A percentile compares a stretch with the other conserved stretches of the same genome.
phyloP scores from a whole-genome alignment of 1,284 basidiomycete species.

The Caloboletus inedulis region DNA sequence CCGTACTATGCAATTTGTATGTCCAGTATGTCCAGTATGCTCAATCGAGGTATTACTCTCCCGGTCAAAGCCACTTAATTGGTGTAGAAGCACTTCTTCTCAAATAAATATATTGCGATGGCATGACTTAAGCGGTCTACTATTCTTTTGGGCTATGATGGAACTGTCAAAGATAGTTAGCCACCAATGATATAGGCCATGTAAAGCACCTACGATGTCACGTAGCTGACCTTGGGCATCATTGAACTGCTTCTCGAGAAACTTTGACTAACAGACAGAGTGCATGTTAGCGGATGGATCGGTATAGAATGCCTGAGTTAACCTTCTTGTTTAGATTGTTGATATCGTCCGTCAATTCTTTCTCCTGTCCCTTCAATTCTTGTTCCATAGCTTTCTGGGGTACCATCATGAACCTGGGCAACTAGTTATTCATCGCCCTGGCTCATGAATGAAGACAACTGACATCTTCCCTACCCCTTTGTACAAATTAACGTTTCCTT shows the following conservation, averaged over 20 bases:
- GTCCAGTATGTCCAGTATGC: neutral
- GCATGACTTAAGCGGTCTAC: constrained; percentile 18
- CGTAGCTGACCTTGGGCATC: constrained; percentile 83
- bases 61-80: constrained; percentile 1
- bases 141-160: constrained; percentile 57
- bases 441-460: constrained; percentile 26
- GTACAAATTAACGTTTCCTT: constrained; percentile 74
- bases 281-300: constrained; percentile 3
- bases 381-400: constrained; percentile 76
- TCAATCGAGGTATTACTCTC: neutral
- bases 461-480: constrained; percentile 93
- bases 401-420: constrained; percentile 81
- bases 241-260: constrained; percentile 86
- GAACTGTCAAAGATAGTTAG: constrained; percentile 42
- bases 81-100: neutral
- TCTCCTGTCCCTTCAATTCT: constrained; percentile 72
- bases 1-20: constrained; percentile 3
- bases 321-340: constrained; percentile 76
- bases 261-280: constrained; percentile 61
- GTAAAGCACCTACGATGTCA: constrained; percentile 62
- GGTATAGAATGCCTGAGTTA: neutral
- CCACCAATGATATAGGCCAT: neutral
- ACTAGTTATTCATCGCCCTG: constrained; percentile 2
- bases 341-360: constrained; percentile 79
- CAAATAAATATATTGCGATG: constrained; percentile 7